Evolutionary conservation across 1,139 yeast genomes (phyloP), one percentile per base, ranked within the genome.

Genomic region (Protomyces gravidus): DNA sequence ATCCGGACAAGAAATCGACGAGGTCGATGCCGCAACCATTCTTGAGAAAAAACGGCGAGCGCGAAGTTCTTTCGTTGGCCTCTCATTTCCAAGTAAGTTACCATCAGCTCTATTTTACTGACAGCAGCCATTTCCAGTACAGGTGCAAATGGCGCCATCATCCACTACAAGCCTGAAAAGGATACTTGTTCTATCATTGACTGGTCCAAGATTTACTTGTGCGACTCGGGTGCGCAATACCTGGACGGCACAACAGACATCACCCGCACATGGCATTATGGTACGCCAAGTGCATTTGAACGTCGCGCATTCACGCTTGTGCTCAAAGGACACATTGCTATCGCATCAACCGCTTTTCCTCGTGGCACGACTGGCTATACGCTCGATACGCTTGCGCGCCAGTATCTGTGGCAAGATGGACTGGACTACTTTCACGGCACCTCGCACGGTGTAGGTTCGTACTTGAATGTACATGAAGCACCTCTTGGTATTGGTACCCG

Each of bases 401-500:
- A 90, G 73, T 81, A 72, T 70, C 76, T 94, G 67, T 92, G 98
- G 98, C 74, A 79, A 42, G 73, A 82, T 57, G 97, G 97, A 1
- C 77, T 92, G 60, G 97, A 94, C 73, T 94, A 92, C 73, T 83
- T 86, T 59, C 99, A 94, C 71, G 97, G 98, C 28, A 94, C 98
- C 0, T 94, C 97, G 1, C 99, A 94, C 72, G 98, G 98, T n/a
- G 83, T 94, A 56, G 98, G 97, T 2, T 78, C 95, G 0, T 92
- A 77, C 70, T 80, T 94, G 65, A 92, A 92, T 69, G 98, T 92
- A 45, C 98, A 94, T 71, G 97, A 94, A 70, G 96, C 96, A 2
- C 98, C 98, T 13, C 83, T 90, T 62, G 96, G 97, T 7, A 86
- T 92, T 67, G 94, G 96, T 1, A 79, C 86, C 65, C 74, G 69